A percentile compares a stretch with the other conserved stretches of the same genome.
These are phyloP conservation scores for Cylindrotheca fusiformis DNA, from an alignment of 108 stramenopile genomes.

Conservation along the genomic window DNA sequence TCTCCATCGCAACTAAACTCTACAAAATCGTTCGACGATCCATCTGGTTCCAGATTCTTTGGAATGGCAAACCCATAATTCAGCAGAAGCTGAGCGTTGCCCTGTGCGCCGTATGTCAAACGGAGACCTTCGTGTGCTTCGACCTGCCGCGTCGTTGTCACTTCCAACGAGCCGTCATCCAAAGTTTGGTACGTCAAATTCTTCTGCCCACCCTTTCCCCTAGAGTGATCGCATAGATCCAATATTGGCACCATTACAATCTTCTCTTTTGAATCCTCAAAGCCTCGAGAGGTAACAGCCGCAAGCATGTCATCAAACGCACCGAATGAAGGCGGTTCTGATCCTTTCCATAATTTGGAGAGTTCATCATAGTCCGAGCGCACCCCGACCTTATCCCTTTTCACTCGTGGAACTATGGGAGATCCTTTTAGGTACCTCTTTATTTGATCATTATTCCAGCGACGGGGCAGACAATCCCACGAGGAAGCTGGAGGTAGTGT, in stretches of 20 bases:
- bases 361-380: slow-evolving; percentile 45
- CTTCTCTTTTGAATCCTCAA: slow-evolving; percentile 39
- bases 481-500: slow-evolving; percentile 26
- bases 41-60: slow-evolving; percentile 80
- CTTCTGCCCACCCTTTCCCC: slow-evolving; percentile 41
- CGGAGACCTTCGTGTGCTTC: slow-evolving; percentile 27
- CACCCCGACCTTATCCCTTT: slow-evolving; percentile 31
- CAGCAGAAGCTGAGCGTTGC: slow-evolving; percentile 60
- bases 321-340: slow-evolving; percentile 53
- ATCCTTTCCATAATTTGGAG: slow-evolving; percentile 9
- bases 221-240: slow-evolving; percentile 76
- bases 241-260: slow-evolving; percentile 69
- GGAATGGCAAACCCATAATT: slow-evolving; percentile 77
- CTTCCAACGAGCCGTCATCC: slow-evolving; percentile 16
- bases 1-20: slow-evolving; percentile 31
- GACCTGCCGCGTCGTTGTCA: neutral
- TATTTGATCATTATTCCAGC: slow-evolving; percentile 46
- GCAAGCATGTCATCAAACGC: slow-evolving; percentile 59
- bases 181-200: slow-evolving; percentile 32
- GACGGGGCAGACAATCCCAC: slow-evolving; percentile 43
- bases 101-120: slow-evolving; percentile 78
- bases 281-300: slow-evolving; percentile 67
- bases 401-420: slow-evolving; percentile 37
- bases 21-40: slow-evolving; percentile 78
- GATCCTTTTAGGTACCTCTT: slow-evolving; percentile 47